A percentile compares a stretch with the other conserved stretches of the same genome.
phyloP scores from a whole-genome alignment of 306 rosid genomes.

The Heteromeles arbutifolia region DNA sequence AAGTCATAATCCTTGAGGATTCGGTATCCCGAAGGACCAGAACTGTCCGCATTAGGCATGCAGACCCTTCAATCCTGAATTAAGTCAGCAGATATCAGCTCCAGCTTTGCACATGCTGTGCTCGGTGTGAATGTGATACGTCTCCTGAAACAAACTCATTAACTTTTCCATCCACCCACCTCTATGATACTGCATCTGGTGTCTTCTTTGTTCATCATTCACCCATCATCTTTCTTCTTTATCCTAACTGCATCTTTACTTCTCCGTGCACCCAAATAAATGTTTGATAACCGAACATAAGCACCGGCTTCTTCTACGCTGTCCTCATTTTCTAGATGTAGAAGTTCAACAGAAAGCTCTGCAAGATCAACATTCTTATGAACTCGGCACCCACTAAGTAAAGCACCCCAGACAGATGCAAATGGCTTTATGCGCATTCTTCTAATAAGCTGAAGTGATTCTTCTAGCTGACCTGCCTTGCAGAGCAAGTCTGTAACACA shows the following conservation, averaged over 20 bases:
- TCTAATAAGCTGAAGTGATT: slow-evolving; percentile 28
- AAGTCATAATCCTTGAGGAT: background rate
- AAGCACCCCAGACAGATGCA: slow-evolving; percentile 51
- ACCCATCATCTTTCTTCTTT: slow-evolving; percentile 29
- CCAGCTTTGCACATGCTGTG: slow-evolving; percentile 14
- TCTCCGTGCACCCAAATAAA: slow-evolving; percentile 32
- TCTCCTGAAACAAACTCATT: slow-evolving; percentile 39
- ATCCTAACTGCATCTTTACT: slow-evolving; percentile 34
- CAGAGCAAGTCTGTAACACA: slow-evolving; percentile 38
- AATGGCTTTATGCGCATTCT: slow-evolving; percentile 43
- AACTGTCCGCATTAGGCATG: background rate
- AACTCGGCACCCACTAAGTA: slow-evolving; percentile 29
- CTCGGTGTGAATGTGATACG: slow-evolving; percentile 11
- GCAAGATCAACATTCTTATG: slow-evolving; percentile 32
- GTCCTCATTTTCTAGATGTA: slow-evolving; percentile 19
- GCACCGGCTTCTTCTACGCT: slow-evolving; percentile 28
- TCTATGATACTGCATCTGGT: slow-evolving; percentile 36
- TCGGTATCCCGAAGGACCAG: background rate
- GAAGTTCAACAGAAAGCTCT: slow-evolving; percentile 36
- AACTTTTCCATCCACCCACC: slow-evolving; percentile 37
- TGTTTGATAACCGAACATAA: slow-evolving; percentile 40
- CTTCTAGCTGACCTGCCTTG: slow-evolving; percentile 28
- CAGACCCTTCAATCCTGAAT: slow-evolving; percentile 6
- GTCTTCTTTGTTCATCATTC: slow-evolving; percentile 33
- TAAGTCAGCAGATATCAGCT: slow-evolving; percentile 15